phyloP scores from a whole-genome alignment of 2,329 filamentous ascomycete species.

The Alternaria panax region DNA sequence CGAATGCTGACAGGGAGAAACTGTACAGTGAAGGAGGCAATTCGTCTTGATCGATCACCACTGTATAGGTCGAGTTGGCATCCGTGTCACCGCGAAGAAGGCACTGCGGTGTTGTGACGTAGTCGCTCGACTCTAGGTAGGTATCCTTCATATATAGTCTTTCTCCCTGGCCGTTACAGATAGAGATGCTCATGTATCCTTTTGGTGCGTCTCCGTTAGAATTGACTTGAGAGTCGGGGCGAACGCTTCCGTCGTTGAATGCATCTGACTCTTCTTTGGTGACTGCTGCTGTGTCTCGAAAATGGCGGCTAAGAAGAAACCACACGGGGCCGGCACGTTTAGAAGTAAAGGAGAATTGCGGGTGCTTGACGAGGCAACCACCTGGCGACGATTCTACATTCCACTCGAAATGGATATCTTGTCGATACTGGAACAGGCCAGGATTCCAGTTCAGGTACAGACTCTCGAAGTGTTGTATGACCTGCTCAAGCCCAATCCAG shows the following conservation, averaged over 20 bases:
- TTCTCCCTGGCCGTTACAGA: conserved; percentile 75
- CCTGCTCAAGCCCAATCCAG: conserved; percentile 89
- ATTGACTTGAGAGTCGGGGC: conserved; percentile 29
- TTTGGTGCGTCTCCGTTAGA: conserved; percentile 49
- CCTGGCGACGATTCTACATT: conserved; percentile 67
- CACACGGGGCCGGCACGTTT: conserved; percentile 71
- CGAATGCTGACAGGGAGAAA: conserved; percentile 89
- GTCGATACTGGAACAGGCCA: conserved; percentile 76
- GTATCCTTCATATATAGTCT: conserved; percentile 78
- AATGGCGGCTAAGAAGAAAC: conserved; percentile 87
- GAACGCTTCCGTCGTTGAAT: conserved; percentile 42
- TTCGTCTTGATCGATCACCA: conserved; percentile 80
- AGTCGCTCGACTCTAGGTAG: conserved; percentile 77
- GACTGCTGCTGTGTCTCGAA: conserved; percentile 64
- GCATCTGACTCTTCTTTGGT: conserved; percentile 40
- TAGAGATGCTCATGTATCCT: conserved; percentile 87
- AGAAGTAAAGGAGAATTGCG: conserved; percentile 65
- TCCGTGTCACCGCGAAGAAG: conserved; percentile 75
- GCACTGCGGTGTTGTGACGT: conserved; percentile 92
- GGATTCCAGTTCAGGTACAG: conserved; percentile 99
- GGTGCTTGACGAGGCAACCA: conserved; percentile 74
- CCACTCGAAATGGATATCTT: conserved; percentile 94
- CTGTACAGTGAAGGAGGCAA: conserved; percentile 75
- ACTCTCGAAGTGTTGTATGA: conserved; percentile 91
- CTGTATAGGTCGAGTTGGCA: conserved; percentile 61